A percentile compares a stretch with the other conserved stretches of the same genome.
These are phyloP conservation scores for Pseudogymnoascus sp. DNA, from an alignment of 2,329 filamentous ascomycete species.

Conservation along the genomic window DNA sequence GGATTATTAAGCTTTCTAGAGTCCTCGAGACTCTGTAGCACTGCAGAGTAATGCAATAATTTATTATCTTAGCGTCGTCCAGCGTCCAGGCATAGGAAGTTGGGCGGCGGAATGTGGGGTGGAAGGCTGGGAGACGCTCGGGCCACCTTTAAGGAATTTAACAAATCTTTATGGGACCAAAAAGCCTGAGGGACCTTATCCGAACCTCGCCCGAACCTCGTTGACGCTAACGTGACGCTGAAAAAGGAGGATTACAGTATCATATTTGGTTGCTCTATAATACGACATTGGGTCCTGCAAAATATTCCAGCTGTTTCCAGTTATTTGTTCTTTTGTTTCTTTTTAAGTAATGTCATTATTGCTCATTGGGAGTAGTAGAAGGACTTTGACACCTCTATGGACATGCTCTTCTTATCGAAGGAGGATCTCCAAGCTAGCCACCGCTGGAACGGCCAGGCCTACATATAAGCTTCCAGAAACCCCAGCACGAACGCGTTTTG, in stretches of 20 bases:
- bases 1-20: conserved; percentile 3
- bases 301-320: background rate
- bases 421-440: background rate
- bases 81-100: background rate
- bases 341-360: conserved; percentile 10
- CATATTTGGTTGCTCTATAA: background rate
- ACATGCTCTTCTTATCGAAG: conserved; percentile 22
- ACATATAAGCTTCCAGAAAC: conserved; percentile 36
- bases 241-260: background rate
- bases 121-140: conserved; percentile 6
- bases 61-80: conserved; percentile 12
- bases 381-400: conserved; percentile 18
- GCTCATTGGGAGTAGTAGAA: conserved; percentile 17
- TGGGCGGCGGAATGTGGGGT: conserved; percentile 5
- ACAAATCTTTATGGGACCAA: background rate
- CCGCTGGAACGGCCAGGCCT: conserved; percentile 8
- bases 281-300: background rate
- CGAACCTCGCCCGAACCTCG: background rate
- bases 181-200: background rate
- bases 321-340: background rate
- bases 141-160: background rate
- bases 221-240: background rate
- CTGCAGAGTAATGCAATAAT: conserved; percentile 9
- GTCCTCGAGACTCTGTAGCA: conserved; percentile 1
- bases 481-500: conserved; percentile 77